Conservation (phyloP, 2,329 filamentous ascomycete genomes). For the Aulographum hederae region DNA sequence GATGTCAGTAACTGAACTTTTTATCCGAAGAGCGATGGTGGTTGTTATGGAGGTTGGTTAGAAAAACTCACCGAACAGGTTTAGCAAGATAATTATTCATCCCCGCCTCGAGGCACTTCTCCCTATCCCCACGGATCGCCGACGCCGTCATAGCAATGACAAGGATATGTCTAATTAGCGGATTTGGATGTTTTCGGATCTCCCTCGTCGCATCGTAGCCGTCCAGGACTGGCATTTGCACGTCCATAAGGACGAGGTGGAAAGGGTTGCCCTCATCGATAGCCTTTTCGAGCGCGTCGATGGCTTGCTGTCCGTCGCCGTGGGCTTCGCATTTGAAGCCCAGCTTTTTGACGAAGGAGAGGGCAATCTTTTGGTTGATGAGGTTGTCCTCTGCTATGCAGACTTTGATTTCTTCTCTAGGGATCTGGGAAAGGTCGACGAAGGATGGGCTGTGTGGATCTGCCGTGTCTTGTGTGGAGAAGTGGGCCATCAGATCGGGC, state of each 20-base stretch:
- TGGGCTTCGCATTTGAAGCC: constrained; percentile 80
- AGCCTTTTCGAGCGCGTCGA: constrained; percentile 63
- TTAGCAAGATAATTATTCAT: constrained; percentile 98
- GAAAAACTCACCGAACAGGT: constrained; percentile 46
- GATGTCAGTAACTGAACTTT: too few species aligned
- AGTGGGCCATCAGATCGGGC: constrained; percentile 36
- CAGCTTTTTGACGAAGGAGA: constrained; percentile 73
- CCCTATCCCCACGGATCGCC: constrained; percentile 82
- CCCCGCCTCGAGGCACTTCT: constrained; percentile 86
- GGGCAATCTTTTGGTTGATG: constrained; percentile 87
- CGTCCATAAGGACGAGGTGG: constrained; percentile 87
- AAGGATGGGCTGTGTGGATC: constrained; percentile 16
- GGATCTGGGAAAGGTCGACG: constrained; percentile 53
- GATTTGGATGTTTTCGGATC: constrained; percentile 58
- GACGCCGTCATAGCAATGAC: constrained; percentile 96
- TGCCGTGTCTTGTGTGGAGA: constrained; percentile 21
- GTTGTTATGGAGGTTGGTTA: background rate
- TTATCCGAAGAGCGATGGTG: too few species aligned
- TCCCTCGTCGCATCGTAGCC: constrained; percentile 47
- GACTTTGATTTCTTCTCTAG: constrained; percentile 62
- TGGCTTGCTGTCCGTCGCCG: constrained; percentile 73
- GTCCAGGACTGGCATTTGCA: constrained; percentile 87
- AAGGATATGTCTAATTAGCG: constrained; percentile 63
- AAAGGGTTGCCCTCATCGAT: constrained; percentile 59
- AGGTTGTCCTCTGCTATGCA: constrained; percentile 92